Evolutionary conservation across 2,329 filamentous ascomycete genomes (phyloP).

Genomic region (Chaetothyriales sp.): DNA sequence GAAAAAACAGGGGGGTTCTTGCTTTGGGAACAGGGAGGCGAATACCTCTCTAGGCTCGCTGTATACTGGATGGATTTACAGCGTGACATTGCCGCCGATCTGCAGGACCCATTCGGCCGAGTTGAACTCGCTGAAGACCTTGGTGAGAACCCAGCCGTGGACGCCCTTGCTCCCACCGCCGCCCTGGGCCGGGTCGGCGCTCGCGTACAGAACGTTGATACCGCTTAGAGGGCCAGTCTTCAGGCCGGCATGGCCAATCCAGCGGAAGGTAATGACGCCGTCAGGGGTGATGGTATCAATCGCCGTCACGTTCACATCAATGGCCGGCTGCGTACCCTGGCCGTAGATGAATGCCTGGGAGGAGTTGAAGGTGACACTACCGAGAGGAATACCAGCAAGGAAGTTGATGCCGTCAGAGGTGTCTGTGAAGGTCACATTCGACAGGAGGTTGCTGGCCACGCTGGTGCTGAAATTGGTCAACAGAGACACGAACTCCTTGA

Average conservation of each 20-base stretch:
- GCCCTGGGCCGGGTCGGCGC: background rate
- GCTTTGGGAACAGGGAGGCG: too few species aligned
- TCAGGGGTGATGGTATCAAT: constrained; percentile 20
- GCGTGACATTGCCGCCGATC: constrained; percentile 11
- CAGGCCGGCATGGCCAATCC: constrained; percentile 11
- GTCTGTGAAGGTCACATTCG: constrained; percentile 11
- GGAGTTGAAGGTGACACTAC: constrained; percentile 5
- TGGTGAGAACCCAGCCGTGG: constrained; percentile 21
- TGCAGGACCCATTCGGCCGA: constrained; percentile 13
- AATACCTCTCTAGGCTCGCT: too few species aligned
- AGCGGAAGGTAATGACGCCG: constrained; percentile 22
- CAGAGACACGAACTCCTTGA: constrained; percentile 8
- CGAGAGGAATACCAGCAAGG: constrained; percentile 16
- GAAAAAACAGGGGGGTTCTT: too few species aligned
- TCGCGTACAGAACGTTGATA: constrained; percentile 21
- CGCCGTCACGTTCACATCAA: constrained; percentile 20
- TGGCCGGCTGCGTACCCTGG: constrained; percentile 9
- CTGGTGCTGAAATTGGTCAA: constrained; percentile 11
- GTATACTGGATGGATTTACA: background rate
- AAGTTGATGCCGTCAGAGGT: constrained; percentile 19
- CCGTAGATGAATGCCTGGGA: constrained; percentile 11
- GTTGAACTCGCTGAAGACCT: constrained; percentile 26
- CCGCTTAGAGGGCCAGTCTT: constrained; percentile 19
- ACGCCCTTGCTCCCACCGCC: constrained; percentile 5
- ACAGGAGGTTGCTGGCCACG: constrained; percentile 5